A percentile compares a stretch with the other conserved stretches of the same genome.
Evolutionary conservation across 2,329 filamentous ascomycete genomes (phyloP).

Genomic region (Magnaporthiopsis rhizophila): DNA sequence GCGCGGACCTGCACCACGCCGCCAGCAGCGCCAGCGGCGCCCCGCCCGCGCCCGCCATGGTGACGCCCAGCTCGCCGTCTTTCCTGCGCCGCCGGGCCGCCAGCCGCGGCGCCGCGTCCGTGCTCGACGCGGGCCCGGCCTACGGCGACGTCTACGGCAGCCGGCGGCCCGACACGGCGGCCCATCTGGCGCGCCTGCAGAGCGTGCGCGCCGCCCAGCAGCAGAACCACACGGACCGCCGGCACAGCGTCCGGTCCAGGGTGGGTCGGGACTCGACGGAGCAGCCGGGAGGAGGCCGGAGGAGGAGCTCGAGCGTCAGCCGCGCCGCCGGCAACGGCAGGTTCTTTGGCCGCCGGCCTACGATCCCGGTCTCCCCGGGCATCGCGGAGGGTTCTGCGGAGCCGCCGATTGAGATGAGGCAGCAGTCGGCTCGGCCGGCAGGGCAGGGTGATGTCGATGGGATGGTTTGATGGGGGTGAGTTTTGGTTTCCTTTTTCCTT

Average conservation of each 20-base stretch:
- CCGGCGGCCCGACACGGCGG: slow-evolving; percentile 12
- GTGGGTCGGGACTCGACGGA: not conserved
- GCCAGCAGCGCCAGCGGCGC: not conserved
- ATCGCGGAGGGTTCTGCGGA: not conserved
- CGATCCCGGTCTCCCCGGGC: not conserved
- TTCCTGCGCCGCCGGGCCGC: slow-evolving; percentile 8
- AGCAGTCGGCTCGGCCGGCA: not conserved
- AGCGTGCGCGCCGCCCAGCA: slow-evolving; percentile 8
- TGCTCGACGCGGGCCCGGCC: slow-evolving; percentile 17
- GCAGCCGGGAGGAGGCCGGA: not conserved
- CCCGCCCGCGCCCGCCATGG: not conserved
- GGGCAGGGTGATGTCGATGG: not conserved
- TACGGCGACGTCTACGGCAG: slow-evolving; percentile 19
- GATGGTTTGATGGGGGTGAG: not conserved
- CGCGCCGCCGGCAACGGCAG: slow-evolving; percentile 17
- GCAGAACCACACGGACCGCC: not conserved
- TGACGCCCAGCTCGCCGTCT: slow-evolving; percentile 2
- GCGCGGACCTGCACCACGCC: not conserved
- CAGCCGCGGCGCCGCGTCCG: slow-evolving; percentile 13
- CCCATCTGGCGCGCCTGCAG: slow-evolving; percentile 8
- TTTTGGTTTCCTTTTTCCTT: no score
- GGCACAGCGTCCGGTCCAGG: not conserved
- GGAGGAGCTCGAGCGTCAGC: slow-evolving; percentile 20
- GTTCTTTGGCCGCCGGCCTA: not conserved
- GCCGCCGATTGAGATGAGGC: not conserved